A percentile compares a stretch with the other conserved stretches of the same genome.
These are phyloP conservation scores for Solanum lycopersicoides DNA, from an alignment of 257 asterid species.

Conservation along the genomic window DNA sequence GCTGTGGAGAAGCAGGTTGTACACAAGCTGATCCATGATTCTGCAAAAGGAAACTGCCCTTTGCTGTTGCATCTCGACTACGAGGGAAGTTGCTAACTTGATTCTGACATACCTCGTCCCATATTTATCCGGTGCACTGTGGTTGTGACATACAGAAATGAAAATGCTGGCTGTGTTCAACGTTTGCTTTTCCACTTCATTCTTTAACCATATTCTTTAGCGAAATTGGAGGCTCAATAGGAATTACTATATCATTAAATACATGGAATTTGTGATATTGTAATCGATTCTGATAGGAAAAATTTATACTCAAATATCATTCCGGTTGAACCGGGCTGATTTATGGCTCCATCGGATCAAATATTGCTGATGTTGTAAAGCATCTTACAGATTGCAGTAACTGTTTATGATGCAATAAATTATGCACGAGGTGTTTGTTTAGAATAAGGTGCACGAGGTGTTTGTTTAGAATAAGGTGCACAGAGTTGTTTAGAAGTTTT, in stretches of 20 bases:
- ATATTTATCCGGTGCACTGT: background rate
- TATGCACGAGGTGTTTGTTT: background rate
- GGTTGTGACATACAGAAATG: background rate
- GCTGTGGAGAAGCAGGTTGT: background rate
- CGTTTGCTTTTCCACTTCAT: background rate
- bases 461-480: background rate
- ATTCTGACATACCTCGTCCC: background rate
- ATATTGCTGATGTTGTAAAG: background rate
- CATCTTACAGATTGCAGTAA: background rate
- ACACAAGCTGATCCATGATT: background rate
- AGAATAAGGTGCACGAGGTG: background rate
- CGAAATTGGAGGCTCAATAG: background rate
- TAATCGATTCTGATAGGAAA: background rate
- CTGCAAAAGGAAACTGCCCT: background rate
- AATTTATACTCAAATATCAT: background rate
- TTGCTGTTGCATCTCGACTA: background rate
- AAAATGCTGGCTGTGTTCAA: background rate
- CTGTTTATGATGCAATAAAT: background rate
- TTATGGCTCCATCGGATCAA: background rate
- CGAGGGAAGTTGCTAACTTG: background rate
- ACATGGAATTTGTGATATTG: background rate
- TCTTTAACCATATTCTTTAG: background rate
- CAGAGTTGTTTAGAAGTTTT: background rate
- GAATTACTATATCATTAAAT: background rate
- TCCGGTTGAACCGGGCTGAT: background rate